These are phyloP conservation scores for Dioscorea dumetorum DNA, from an alignment of 106 monocot species.

Conservation along the genomic window DNA sequence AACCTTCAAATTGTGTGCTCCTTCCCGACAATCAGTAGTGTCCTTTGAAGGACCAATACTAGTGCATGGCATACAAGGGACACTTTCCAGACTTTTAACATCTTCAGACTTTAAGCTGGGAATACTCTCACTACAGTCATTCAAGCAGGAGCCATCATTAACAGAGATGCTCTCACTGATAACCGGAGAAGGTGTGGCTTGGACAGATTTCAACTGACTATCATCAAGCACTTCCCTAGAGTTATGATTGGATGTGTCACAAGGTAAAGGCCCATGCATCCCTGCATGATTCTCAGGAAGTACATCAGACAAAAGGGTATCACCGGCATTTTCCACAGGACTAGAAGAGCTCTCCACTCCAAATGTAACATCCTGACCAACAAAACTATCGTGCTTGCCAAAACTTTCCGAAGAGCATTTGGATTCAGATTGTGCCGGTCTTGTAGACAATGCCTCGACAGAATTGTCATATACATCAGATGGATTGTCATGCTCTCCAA, in stretches of 20 bases:
- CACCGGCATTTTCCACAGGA: neutral
- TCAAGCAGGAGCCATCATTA: neutral
- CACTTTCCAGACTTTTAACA: neutral
- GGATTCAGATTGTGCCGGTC: slow-evolving; percentile 11
- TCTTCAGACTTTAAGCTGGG: neutral
- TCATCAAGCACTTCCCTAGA: neutral
- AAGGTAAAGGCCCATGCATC: too few relatives aligned
- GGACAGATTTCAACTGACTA: slow-evolving; percentile 7
- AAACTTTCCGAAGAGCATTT: neutral
- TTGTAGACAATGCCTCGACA: neutral
- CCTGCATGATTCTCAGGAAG: neutral
- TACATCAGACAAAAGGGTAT: slow-evolving; percentile 4
- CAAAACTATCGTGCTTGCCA: slow-evolving; percentile 5
- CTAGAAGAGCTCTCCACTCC: slow-evolving; percentile 6
- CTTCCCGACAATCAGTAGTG: neutral
- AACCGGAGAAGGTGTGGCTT: slow-evolving; percentile 3
- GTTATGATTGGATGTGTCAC: too few relatives aligned
- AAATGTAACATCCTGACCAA: slow-evolving; percentile 7
- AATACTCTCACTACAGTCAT: slow-evolving; percentile 2
- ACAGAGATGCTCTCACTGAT: neutral
- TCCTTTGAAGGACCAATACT: neutral
- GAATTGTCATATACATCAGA: slow-evolving; percentile 5
- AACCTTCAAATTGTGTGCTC: neutral
- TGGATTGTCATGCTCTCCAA: slow-evolving; percentile 4
- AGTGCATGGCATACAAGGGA: neutral